A percentile compares a stretch with the other conserved stretches of the same genome.
These are phyloP conservation scores for Metschnikowia drakensbergensis DNA, from an alignment of 805 yeast genomes.

Conservation along the genomic window DNA sequence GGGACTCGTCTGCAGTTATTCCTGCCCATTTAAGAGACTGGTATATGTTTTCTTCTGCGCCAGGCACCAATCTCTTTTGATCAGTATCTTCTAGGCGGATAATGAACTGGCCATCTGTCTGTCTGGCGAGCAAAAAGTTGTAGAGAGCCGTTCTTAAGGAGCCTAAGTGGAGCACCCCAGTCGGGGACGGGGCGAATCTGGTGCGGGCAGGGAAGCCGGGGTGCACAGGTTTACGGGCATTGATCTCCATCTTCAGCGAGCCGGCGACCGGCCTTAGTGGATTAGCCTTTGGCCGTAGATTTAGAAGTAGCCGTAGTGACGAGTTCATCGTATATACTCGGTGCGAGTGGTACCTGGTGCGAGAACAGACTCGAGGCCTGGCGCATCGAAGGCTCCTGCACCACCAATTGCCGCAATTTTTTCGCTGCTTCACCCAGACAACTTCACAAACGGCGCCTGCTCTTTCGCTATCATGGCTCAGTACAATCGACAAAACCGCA, in stretches of 20 bases:
- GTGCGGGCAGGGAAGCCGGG: slow-evolving; percentile 66
- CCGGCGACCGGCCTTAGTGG: background rate
- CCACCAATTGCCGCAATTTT: slow-evolving; percentile 22
- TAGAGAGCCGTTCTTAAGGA: slow-evolving; percentile 90
- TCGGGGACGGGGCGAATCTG: slow-evolving; percentile 97
- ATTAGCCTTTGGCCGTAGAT: slow-evolving; percentile 9
- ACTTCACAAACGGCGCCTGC: slow-evolving; percentile 3
- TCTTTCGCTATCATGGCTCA: slow-evolving; percentile 9
- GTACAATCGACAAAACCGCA: slow-evolving; percentile 6
- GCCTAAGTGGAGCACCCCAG: slow-evolving; percentile 92
- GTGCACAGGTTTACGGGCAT: slow-evolving; percentile 22
- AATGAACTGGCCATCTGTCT: slow-evolving; percentile 76
- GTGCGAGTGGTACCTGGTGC: background rate
- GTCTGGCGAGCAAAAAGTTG: slow-evolving; percentile 76
- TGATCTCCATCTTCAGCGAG: background rate
- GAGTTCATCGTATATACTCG: background rate
- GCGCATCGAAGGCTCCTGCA: slow-evolving; percentile 4
- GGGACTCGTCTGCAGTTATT: slow-evolving; percentile 78
- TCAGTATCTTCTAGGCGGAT: slow-evolving; percentile 93
- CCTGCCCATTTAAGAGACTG: slow-evolving; percentile 77
- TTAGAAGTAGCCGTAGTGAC: slow-evolving; percentile 12
- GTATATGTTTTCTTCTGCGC: slow-evolving; percentile 80
- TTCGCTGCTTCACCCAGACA: slow-evolving; percentile 7
- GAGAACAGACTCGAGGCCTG: background rate
- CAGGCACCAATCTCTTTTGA: slow-evolving; percentile 67